Evolutionary conservation across 2,329 filamentous ascomycete species (phyloP).

Genomic region (Ophiostoma australiae): DNA sequence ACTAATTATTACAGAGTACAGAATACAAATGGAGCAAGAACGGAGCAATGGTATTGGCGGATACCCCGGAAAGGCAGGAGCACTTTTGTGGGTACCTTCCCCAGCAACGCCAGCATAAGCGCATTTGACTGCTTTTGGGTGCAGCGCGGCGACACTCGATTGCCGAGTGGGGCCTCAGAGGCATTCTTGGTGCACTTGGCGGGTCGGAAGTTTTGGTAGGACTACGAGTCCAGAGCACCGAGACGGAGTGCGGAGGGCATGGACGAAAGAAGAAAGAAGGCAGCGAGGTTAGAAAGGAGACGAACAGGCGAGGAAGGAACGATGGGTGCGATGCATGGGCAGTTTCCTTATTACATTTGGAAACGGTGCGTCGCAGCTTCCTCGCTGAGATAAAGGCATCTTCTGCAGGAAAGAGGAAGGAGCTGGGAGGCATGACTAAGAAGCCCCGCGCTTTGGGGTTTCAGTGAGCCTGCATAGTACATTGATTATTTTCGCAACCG

Average conservation of each 20-base stretch:
- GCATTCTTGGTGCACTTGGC: conserved; percentile 10
- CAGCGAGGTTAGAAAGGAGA: background rate
- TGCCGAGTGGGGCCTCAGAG: conserved; percentile 26
- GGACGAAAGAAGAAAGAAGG: background rate
- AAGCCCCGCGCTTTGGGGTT: background rate
- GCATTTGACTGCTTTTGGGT: background rate
- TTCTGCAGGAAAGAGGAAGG: background rate
- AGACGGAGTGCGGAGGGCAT: background rate
- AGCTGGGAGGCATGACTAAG: background rate
- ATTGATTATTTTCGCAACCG: background rate
- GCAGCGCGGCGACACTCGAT: conserved; percentile 21
- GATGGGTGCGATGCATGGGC: background rate
- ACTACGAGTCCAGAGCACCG: background rate
- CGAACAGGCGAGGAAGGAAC: background rate
- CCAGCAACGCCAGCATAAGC: conserved; percentile 22
- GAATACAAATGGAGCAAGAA: background rate
- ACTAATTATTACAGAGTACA: background rate
- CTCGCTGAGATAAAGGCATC: background rate
- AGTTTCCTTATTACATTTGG: background rate
- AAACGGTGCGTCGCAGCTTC: background rate
- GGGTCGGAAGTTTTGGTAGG: background rate
- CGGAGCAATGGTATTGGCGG: conserved; percentile 22
- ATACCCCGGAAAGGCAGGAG: conserved; percentile 19
- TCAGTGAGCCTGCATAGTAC: no score
- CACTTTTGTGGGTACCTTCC: conserved; percentile 22